Evolutionary conservation across 257 asterid species (phyloP), one percentile per base, ranked within the genome.

Genomic region (Cinchona pubescens): DNA sequence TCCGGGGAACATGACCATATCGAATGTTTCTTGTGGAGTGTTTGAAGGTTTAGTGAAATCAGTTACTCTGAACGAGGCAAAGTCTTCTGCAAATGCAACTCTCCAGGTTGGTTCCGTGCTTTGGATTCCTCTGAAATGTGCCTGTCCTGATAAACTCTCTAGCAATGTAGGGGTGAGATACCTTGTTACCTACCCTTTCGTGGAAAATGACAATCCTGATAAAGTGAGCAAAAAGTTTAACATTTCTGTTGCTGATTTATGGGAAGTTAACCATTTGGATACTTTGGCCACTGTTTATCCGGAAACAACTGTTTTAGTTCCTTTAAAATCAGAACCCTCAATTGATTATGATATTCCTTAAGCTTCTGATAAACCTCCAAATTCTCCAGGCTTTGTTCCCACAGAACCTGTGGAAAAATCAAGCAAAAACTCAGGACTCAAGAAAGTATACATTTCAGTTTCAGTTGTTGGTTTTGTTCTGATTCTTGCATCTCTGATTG

Each of bases 11-110:
- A 32, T 60, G 0, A 79, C 82, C 3, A 8, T 85, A 21, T 27
- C 80, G 0, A 78, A 74, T 4, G 71, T 90, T 66, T 81, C 96
- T 5, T 92, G 97, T 71, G 86, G 69, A 0, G 49, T 86, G 5
- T 87, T 84, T 40, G 85, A 87, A 69, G 96, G 97, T 3, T 60
- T 92, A 77, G 87, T 84, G 29, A 92, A 92, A 72, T 73, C 87
- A 14, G 35, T 74, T 12, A 71, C 87, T 0, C n/a, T 90, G 56
- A n/a, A 62, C 11, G 86, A 82, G 45, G 85, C 75, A 16, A 87
- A 86, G 25, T 46, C n/a, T 68, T 71, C n/a, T 0, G 23, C 15
- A 3, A 23, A 51, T 34, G 37, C 67, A 6, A 46, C 53, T 30
- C 74, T 86, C 35, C 64, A 16, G 34, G 78, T 73, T 13, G 92